Evolutionary conservation across 106 monocot species (phyloP).

Genomic region (Gastrodia elata): DNA sequence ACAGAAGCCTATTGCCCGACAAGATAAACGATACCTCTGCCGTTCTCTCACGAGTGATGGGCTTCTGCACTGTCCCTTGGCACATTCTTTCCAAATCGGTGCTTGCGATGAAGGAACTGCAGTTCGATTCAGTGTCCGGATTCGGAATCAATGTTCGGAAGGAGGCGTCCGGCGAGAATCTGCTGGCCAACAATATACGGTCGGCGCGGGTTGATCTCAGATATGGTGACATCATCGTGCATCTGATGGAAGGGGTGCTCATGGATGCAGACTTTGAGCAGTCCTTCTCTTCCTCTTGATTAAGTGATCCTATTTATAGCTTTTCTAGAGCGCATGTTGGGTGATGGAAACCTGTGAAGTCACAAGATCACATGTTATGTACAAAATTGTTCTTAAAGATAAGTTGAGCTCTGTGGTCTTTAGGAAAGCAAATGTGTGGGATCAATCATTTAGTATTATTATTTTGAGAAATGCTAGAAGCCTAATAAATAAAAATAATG

Average conservation of each 20-base stretch:
- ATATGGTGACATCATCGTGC: constrained; percentile 47
- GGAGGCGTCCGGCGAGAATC: constrained; percentile 16
- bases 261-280: constrained; percentile 75
- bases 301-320: too few relatives aligned
- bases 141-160: constrained; percentile 37
- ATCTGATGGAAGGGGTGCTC: constrained; percentile 72
- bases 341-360: too few relatives aligned
- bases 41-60: constrained; percentile 65
- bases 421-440: too few relatives aligned
- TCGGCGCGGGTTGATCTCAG: constrained; percentile 41
- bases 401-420: too few relatives aligned
- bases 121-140: constrained; percentile 66
- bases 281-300: constrained; percentile 44
- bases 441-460: too few relatives aligned
- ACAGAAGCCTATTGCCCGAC: constrained; percentile 17
- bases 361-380: too few relatives aligned
- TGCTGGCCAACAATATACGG: constrained; percentile 52
- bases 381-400: too few relatives aligned
- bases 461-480: too few relatives aligned
- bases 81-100: constrained; percentile 29
- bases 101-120: constrained; percentile 17
- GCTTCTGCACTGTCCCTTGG: constrained; percentile 48
- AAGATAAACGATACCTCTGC: constrained; percentile 50
- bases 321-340: too few relatives aligned
- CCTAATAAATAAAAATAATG: too few relatives aligned